Conservation (phyloP, 495 filamentous ascomycete species). For the Astrothelium macrocarpum region DNA sequence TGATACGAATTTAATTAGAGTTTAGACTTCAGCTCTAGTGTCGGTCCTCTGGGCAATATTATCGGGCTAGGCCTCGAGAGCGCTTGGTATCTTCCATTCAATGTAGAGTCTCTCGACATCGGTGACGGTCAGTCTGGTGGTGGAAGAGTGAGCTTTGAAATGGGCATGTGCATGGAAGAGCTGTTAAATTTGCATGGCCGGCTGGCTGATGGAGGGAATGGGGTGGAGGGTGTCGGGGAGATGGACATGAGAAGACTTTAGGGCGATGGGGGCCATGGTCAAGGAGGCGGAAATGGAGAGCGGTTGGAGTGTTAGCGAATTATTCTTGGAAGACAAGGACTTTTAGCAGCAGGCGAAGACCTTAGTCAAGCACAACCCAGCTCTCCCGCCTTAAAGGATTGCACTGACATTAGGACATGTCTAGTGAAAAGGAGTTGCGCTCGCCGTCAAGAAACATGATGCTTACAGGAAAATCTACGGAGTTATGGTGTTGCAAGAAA, state of each 20-base stretch:
- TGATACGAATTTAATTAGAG: neutral
- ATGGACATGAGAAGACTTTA: neutral
- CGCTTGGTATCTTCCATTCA: neutral
- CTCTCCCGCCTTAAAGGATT: neutral
- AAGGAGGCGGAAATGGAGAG: neutral
- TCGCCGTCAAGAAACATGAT: neutral
- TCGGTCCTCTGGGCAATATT: neutral
- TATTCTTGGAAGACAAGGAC: neutral
- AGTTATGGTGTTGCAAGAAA: neutral
- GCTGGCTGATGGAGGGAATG: neutral
- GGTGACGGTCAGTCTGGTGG: neutral
- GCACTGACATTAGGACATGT: neutral
- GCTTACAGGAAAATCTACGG: neutral
- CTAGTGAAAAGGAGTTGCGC: neutral
- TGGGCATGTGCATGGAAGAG: neutral
- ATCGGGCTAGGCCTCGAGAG: neutral
- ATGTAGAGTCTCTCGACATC: neutral
- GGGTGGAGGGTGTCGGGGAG: neutral
- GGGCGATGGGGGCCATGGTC: neutral
- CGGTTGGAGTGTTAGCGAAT: neutral
- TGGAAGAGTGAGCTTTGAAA: neutral
- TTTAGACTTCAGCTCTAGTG: neutral
- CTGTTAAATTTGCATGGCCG: neutral
- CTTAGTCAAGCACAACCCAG: neutral
- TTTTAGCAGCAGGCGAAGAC: neutral